Conservation (phyloP, 768 basidiomycete genomes). For the Macrolepiota dolichaula region DNA sequence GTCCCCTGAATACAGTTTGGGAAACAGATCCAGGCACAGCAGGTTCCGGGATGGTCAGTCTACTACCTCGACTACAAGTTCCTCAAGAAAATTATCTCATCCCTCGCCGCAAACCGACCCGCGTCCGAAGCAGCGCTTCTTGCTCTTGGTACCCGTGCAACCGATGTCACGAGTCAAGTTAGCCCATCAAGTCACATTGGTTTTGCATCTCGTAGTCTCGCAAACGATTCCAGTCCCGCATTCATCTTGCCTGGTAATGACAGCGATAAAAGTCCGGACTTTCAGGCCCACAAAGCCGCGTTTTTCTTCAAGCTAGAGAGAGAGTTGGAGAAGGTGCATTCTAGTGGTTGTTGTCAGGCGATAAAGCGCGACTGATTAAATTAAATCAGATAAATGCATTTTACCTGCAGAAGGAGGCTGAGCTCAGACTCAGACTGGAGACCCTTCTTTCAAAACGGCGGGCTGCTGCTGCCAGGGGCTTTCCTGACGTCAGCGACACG, state of each 20-base stretch:
- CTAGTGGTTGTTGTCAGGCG: slow-evolving; percentile 3
- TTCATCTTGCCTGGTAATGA: slow-evolving; percentile 66
- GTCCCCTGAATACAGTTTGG: slow-evolving; percentile 71
- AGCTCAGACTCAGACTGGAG: slow-evolving; percentile 87
- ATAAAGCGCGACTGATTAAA: slow-evolving; percentile 10
- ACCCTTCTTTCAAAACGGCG: slow-evolving; percentile 92
- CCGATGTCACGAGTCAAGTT: slow-evolving; percentile 33
- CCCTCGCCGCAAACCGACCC: slow-evolving; percentile 84
- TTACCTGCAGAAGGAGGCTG: slow-evolving; percentile 96
- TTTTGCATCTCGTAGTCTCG: slow-evolving; percentile 35
- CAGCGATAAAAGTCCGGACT: slow-evolving; percentile 75
- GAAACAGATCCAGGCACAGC: slow-evolving; percentile 94
- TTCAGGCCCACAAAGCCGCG: slow-evolving; percentile 92
- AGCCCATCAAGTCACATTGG: slow-evolving; percentile 29
- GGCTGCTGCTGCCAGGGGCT: slow-evolving; percentile 68
- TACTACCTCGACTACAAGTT: slow-evolving; percentile 99
- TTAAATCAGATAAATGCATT: slow-evolving; percentile 86
- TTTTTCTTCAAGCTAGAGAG: slow-evolving; percentile 99
- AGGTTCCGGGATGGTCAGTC: slow-evolving; percentile 93
- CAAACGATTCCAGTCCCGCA: slow-evolving; percentile 30
- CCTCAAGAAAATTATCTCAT: slow-evolving; percentile 97
- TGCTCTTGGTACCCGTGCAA: slow-evolving; percentile 76
- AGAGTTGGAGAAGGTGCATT: slow-evolving; percentile 88
- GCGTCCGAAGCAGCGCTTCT: slow-evolving; percentile 88
- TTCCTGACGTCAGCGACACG: slow-evolving; percentile 65